phyloP scores from a whole-genome alignment of 805 yeast genomes.

The Yamadazyma sp. region DNA sequence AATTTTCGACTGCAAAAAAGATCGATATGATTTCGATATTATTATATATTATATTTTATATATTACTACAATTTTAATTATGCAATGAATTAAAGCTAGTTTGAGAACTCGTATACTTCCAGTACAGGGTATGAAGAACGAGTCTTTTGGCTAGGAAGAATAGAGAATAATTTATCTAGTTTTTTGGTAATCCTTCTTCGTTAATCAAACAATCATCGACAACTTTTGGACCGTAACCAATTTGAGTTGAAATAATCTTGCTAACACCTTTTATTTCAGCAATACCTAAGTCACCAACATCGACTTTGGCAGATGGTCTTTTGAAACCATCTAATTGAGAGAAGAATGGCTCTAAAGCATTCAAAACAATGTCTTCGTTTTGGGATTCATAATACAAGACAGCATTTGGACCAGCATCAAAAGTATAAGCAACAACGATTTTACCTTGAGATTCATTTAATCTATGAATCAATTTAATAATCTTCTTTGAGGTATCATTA shows the following conservation, averaged over 20 bases:
- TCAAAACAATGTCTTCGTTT: conserved; percentile 71
- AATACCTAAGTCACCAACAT: conserved; percentile 31
- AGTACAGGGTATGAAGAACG: too few relatives aligned
- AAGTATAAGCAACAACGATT: conserved; percentile 90
- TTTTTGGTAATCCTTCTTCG: conserved; percentile 53
- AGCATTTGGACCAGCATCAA: conserved; percentile 99
- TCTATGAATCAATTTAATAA: conserved; percentile 73
- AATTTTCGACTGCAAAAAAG: too few relatives aligned
- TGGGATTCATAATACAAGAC: conserved; percentile 83
- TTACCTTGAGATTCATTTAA: conserved; percentile 68
- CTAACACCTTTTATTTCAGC: conserved; percentile 69
- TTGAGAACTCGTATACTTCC: too few relatives aligned
- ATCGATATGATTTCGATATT: too few relatives aligned
- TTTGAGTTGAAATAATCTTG: conserved; percentile 77
- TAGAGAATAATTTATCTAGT: too few relatives aligned
- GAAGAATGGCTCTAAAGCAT: conserved; percentile 63
- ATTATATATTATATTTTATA: too few relatives aligned
- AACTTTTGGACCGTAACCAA: conserved; percentile 83
- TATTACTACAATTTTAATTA: too few relatives aligned
- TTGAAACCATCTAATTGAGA: conserved; percentile 69
- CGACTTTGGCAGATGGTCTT: conserved; percentile 19
- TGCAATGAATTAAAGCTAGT: too few relatives aligned
- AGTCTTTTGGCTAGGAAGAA: too few relatives aligned
- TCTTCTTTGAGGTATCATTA: conserved; percentile 84
- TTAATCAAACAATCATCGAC: conserved; percentile 56